phyloP scores from a whole-genome alignment of 2,329 filamentous ascomycete genomes.

The Atkinsonella hypoxylon region DNA sequence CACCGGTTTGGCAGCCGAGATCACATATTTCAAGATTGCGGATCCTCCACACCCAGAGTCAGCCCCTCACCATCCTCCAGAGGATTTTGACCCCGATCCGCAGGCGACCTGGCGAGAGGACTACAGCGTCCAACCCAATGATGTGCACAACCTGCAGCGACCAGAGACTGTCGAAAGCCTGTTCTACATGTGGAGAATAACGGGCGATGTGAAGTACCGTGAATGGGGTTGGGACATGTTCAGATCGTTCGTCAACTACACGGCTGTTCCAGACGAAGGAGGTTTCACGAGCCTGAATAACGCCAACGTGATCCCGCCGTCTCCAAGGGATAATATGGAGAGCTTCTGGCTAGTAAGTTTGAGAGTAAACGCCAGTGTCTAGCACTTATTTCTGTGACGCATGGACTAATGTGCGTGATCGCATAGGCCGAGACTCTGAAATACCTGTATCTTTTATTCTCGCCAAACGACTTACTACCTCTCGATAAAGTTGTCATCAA shows the following conservation, averaged over 20 bases:
- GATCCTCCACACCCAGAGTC: constrained; percentile 51
- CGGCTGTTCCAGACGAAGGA: constrained; percentile 61
- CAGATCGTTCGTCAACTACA: constrained; percentile 77
- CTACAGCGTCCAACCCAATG: constrained; percentile 66
- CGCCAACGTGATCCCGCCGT: constrained; percentile 59
- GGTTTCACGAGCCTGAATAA: constrained; percentile 76
- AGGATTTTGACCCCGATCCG: constrained; percentile 36
- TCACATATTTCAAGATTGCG: constrained; percentile 76
- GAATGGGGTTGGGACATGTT: constrained; percentile 99
- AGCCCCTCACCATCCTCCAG: constrained; percentile 35
- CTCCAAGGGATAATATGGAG: constrained; percentile 84
- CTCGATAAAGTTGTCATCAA: constrained; percentile 86
- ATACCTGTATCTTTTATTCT: constrained; percentile 94
- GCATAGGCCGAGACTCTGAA: constrained; percentile 83
- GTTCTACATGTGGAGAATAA: constrained; percentile 99
- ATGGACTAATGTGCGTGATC: constrained; percentile 3
- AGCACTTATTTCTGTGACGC: not conserved
- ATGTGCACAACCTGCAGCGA: constrained; percentile 84
- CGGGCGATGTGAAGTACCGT: constrained; percentile 75
- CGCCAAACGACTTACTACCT: constrained; percentile 67
- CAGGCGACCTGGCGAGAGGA: constrained; percentile 63
- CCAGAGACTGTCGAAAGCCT: constrained; percentile 94
- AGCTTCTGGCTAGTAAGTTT: constrained; percentile 85
- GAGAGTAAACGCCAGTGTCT: not conserved
- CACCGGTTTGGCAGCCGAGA: constrained; percentile 89